Evolutionary conservation across 306 rosid species (phyloP).

Genomic region (Glycine soja): DNA sequence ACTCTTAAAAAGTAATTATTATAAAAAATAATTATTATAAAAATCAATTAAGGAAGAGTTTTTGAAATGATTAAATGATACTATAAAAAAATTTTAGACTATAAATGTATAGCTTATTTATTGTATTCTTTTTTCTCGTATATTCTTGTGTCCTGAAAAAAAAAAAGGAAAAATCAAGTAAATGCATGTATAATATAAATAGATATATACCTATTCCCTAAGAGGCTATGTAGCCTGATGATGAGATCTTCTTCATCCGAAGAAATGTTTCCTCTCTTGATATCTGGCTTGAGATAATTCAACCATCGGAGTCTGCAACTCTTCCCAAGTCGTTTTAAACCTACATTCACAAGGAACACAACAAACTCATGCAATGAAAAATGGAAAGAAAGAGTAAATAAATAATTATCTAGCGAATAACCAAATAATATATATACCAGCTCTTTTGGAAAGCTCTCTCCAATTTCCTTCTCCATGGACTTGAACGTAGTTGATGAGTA

Average conservation of each 20-base stretch:
- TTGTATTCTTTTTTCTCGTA: no score
- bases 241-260: slow-evolving; percentile 37
- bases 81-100: no score
- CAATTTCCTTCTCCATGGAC: slow-evolving; percentile 35
- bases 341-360: neutral
- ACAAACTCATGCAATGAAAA: no score
- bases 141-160: neutral
- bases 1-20: no score
- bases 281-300: slow-evolving; percentile 40
- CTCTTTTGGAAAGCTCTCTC: slow-evolving; percentile 25
- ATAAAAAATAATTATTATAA: no score
- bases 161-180: neutral
- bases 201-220: slow-evolving; percentile 18
- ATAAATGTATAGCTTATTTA: no score
- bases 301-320: slow-evolving; percentile 36
- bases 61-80: no score
- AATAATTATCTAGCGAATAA: no score
- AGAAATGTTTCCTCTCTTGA: slow-evolving; percentile 36
- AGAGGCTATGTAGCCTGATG: slow-evolving; percentile 22
- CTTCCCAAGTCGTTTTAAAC: slow-evolving; percentile 29
- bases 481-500: slow-evolving; percentile 14
- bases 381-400: neutral
- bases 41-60: no score
- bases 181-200: neutral
- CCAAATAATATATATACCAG: neutral